These are phyloP conservation scores for Glebionis coronaria DNA, from an alignment of 129 eudicot species.

Conservation along the genomic window DNA sequence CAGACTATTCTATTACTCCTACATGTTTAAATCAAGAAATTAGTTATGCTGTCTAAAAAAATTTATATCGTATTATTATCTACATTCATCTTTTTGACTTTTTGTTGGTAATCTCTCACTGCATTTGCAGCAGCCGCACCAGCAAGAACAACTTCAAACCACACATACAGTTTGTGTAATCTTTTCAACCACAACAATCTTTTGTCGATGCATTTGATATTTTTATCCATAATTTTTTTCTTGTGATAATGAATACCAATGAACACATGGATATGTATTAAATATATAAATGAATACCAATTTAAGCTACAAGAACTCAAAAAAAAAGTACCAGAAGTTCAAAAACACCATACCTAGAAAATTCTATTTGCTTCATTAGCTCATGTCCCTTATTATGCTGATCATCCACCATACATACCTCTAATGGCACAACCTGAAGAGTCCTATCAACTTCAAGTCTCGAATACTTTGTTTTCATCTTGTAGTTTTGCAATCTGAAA, in stretches of 20 bases:
- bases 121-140: slow-evolving; percentile 98
- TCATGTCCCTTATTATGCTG: slow-evolving; percentile 90
- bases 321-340: neutral
- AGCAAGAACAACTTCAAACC: slow-evolving; percentile 93
- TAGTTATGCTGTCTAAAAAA: slow-evolving; percentile 11
- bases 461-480: slow-evolving; percentile 87
- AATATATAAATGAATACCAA: neutral
- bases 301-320: neutral
- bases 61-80: slow-evolving; percentile 8
- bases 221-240: neutral
- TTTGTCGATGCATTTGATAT: slow-evolving; percentile 37
- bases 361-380: slow-evolving; percentile 88
- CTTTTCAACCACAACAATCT: slow-evolving; percentile 93
- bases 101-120: slow-evolving; percentile 87
- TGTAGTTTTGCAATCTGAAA: slow-evolving; percentile 81
- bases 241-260: neutral
- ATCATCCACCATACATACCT: slow-evolving; percentile 90
- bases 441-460: slow-evolving; percentile 89
- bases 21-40: neutral
- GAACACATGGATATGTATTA: too few relatives aligned
- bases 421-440: slow-evolving; percentile 75
- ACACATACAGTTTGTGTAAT: slow-evolving; percentile 83
- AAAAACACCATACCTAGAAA: slow-evolving; percentile 50
- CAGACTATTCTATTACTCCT: slow-evolving; percentile 17
- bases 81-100: slow-evolving; percentile 96